Percentiles rank a stretch among this genome's conserved stretches.
Evolutionary conservation across 1,284 basidiomycete species (phyloP).

Genomic region (Phaffia rhodozyma): DNA sequence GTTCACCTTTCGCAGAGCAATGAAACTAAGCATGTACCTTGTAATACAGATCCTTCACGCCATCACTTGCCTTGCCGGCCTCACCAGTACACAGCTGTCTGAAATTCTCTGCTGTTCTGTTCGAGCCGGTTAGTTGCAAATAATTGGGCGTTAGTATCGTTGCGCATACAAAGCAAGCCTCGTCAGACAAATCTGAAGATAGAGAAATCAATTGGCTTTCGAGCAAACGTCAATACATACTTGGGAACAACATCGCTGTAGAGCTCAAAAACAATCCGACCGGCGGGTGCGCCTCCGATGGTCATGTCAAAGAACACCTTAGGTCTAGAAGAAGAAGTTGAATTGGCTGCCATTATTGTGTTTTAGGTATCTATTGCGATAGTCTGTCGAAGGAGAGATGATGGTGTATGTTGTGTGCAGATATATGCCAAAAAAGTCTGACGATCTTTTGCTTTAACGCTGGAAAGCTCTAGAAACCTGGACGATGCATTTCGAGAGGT

Average conservation of each 20-base stretch:
- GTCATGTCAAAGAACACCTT: conserved; percentile 61
- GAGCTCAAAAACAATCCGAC: conserved; percentile 70
- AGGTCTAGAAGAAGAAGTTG: conserved; percentile 28
- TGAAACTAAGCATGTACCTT: conserved; percentile 17
- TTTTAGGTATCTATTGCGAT: conserved; percentile 18
- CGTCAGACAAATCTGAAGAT: conserved; percentile 23
- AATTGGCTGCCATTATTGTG: conserved; percentile 15
- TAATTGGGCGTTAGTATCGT: neutral
- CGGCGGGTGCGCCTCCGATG: conserved; percentile 46
- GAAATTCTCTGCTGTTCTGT: conserved; percentile 74
- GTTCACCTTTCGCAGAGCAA: neutral
- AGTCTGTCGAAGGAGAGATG: too few relatives aligned
- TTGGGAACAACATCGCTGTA: conserved; percentile 52
- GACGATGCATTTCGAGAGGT: too few relatives aligned
- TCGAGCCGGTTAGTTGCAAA: conserved; percentile 28
- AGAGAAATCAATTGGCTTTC: neutral
- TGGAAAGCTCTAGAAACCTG: too few relatives aligned
- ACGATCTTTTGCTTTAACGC: too few relatives aligned
- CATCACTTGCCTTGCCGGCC: conserved; percentile 40
- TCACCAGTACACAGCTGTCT: conserved; percentile 74
- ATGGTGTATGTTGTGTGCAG: too few relatives aligned
- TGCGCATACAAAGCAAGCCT: conserved; percentile 25
- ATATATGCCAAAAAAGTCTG: too few relatives aligned
- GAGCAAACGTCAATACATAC: conserved; percentile 21
- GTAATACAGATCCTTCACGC: conserved; percentile 30